Evolutionary conservation across 2,329 filamentous ascomycete species (phyloP).

Genomic region (Trematosphaeria pertusa): DNA sequence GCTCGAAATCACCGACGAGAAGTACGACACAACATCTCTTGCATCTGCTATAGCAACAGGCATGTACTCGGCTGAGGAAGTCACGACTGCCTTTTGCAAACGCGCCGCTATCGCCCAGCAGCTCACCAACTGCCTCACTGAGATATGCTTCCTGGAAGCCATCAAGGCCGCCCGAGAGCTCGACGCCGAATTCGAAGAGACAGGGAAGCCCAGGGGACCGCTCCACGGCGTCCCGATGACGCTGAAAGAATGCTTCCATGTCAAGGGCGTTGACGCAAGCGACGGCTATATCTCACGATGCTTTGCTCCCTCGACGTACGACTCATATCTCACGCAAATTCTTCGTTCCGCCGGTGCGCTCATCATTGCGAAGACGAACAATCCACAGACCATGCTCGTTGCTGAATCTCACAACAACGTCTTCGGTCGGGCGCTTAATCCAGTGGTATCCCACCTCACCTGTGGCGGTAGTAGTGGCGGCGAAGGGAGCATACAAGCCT

Average conservation of each 20-base stretch:
- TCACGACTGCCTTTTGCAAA: not conserved
- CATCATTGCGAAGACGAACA: slow-evolving; percentile 60
- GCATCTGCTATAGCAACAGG: too few relatives aligned
- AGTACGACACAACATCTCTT: too few relatives aligned
- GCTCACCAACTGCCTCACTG: slow-evolving; percentile 39
- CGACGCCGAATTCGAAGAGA: slow-evolving; percentile 42
- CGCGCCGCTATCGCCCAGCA: not conserved
- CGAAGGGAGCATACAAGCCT: slow-evolving; percentile 59
- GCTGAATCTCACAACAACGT: slow-evolving; percentile 61
- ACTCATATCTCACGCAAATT: slow-evolving; percentile 51
- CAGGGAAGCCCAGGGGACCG: slow-evolving; percentile 42
- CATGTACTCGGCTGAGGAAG: not conserved
- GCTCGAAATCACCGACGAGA: too few relatives aligned
- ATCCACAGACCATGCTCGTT: slow-evolving; percentile 61
- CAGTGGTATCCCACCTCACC: slow-evolving; percentile 55
- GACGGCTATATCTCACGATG: slow-evolving; percentile 60
- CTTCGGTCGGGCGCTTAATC: slow-evolving; percentile 55
- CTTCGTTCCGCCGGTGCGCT: slow-evolving; percentile 56
- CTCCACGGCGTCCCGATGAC: slow-evolving; percentile 53
- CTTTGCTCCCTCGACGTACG: slow-evolving; percentile 49
- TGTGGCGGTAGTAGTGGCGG: slow-evolving; percentile 61
- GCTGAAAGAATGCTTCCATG: slow-evolving; percentile 54
- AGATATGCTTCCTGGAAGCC: slow-evolving; percentile 52
- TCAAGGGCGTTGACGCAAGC: slow-evolving; percentile 48
- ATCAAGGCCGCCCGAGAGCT: slow-evolving; percentile 46